A percentile compares a stretch with the other conserved stretches of the same genome.
phyloP scores from a whole-genome alignment of 139 green algal species.

The Tetradesmus obliquus region DNA sequence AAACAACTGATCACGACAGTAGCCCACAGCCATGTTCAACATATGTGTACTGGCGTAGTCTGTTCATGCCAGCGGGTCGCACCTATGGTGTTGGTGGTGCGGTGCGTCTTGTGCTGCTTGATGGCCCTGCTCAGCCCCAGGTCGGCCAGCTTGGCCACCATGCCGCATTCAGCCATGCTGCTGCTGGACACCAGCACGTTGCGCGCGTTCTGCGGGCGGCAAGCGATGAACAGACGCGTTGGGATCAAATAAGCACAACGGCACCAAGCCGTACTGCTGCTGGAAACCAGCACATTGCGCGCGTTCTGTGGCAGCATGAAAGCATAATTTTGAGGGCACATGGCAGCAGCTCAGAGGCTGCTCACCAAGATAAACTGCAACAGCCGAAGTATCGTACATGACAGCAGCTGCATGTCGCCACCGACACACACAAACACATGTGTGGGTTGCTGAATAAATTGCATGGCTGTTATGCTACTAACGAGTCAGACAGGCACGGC shows the following conservation, averaged over 20 bases:
- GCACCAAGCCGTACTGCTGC: neutral
- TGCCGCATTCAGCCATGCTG: neutral
- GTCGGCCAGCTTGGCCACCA: slow-evolving; percentile 37
- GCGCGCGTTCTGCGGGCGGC: slow-evolving; percentile 18
- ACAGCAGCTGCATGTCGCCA: neutral
- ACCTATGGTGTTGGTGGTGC: slow-evolving; percentile 35
- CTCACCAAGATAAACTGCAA: neutral
- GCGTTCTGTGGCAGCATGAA: neutral
- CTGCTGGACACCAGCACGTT: slow-evolving; percentile 32
- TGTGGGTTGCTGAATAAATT: neutral
- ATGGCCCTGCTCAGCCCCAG: slow-evolving; percentile 4
- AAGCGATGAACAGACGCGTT: neutral
- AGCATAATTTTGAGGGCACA: neutral
- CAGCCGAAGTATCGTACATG: neutral
- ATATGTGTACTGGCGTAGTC: too few species aligned
- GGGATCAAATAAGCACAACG: neutral
- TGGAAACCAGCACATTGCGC: neutral
- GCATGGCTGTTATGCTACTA: neutral
- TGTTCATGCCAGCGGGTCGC: neutral
- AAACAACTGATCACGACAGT: too few species aligned
- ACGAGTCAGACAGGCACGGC: neutral
- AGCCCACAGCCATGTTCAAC: too few species aligned
- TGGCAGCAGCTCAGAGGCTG: neutral
- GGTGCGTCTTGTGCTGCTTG: slow-evolving; percentile 40
- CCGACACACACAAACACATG: neutral